Evolutionary conservation across 441 rosid genomes (phyloP).

Genomic region (Viola pubescens): DNA sequence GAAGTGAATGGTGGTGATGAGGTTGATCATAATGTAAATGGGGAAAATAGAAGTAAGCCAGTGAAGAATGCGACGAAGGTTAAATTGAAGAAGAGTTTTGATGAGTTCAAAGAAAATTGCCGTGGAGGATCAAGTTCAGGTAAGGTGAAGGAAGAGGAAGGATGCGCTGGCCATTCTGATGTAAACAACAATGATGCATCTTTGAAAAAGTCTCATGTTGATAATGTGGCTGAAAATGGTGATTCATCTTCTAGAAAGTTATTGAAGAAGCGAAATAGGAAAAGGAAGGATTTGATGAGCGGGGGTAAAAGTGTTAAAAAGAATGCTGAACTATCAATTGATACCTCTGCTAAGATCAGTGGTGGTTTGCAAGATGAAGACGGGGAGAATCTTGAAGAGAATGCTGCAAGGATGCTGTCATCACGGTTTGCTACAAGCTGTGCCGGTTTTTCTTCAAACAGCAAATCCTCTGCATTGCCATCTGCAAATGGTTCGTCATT

Average conservation of each 20-base stretch:
- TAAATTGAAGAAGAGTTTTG: slow-evolving; percentile 30
- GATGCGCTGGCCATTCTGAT: slow-evolving; percentile 23
- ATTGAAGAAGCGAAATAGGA: slow-evolving; percentile 40
- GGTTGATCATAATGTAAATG: slow-evolving; percentile 20
- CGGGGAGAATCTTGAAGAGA: slow-evolving; percentile 91
- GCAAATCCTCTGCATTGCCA: slow-evolving; percentile 37
- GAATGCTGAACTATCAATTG: slow-evolving; percentile 34
- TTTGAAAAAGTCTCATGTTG: slow-evolving; percentile 5
- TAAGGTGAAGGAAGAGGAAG: slow-evolving; percentile 38
- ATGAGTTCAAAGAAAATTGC: slow-evolving; percentile 29
- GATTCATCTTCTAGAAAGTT: slow-evolving; percentile 25
- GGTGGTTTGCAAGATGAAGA: slow-evolving; percentile 55
- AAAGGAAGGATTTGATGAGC: slow-evolving; percentile 38
- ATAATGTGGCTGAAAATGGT: slow-evolving; percentile 6
- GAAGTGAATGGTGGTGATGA: slow-evolving; percentile 27
- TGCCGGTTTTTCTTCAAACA: slow-evolving; percentile 58
- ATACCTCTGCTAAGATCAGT: slow-evolving; percentile 28
- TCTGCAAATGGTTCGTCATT: slow-evolving; percentile 34
- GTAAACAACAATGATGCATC: slow-evolving; percentile 29
- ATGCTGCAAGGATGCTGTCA: slow-evolving; percentile 95
- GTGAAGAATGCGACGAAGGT: slow-evolving; percentile 26
- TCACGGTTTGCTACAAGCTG: slow-evolving; percentile 86
- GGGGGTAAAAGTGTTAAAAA: slow-evolving; percentile 24
- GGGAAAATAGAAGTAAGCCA: slow-evolving; percentile 30
- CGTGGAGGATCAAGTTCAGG: slow-evolving; percentile 22